Evolutionary conservation across 768 basidiomycete genomes (phyloP), one percentile per base, ranked within the genome.

Genomic region (Nevesoporus exiguus): DNA sequence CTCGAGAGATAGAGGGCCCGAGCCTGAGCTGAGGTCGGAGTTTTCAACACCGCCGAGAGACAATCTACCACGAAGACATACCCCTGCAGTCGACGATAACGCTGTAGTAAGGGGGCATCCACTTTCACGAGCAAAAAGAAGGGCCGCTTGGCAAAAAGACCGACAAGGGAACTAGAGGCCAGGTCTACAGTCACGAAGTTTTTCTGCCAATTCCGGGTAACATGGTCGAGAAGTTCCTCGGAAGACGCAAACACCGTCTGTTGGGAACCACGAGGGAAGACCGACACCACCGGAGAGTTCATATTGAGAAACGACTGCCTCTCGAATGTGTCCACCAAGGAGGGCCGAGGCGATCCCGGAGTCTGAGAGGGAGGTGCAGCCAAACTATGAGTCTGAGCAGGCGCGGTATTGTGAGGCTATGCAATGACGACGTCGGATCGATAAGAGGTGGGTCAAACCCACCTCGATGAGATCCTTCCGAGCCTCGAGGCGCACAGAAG

Each of bases 61-160:
- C 14, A 19, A 37, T 37, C 36, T 19, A 24, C 13, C 30, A 33
- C 7, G 41, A 55, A 33, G 48, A 70, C 77, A 61, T 62, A 83
- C 81, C 75, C 74, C 57, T 72, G 73, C 39, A 79, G 79, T 27
- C 93, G 81, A 52, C 68, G 65, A 69, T 80, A 97, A 39, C 96
- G 78, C 41, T 80, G 74, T 40, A 83, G 69, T 30, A 95, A 64
- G 0, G 94, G 94, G 0, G 92, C 96, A 57, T 98, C 93, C 29
- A 93, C 78, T 44, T 74, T 80, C 42, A 97, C 73, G 22, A 98
- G 79, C 67, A 98, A 74, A 68, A 97, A 93, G 69, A 93, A 98
- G 0, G 97, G 97, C 17, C 97, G 76, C 64, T 85, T 93, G 33
- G 82, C 68, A 65, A 97, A 98, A 46, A 77, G 71, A 55, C 80